phyloP scores from a whole-genome alignment of 208 protist genomes.

The Crithidia brevicula region DNA sequence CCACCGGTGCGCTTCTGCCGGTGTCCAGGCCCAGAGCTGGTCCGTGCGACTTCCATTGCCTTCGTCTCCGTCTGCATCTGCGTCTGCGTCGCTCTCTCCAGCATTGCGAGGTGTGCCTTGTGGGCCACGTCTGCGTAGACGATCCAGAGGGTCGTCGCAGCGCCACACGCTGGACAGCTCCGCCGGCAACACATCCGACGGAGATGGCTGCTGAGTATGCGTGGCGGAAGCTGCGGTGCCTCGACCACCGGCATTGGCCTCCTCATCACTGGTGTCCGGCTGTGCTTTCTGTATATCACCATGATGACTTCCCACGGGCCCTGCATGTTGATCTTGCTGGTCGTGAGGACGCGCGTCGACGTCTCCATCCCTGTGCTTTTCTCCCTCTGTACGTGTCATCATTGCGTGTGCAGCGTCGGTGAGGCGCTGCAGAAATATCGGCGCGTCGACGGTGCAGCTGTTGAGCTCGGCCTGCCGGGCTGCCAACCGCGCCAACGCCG shows the following conservation, averaged over 20 bases:
- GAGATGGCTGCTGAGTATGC: too few relatives aligned
- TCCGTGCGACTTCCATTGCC: neutral
- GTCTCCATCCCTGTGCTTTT: too few relatives aligned
- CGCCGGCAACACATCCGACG: neutral
- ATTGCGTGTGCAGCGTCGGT: neutral
- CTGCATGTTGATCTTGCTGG: too few relatives aligned
- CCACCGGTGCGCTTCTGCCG: slow-evolving; percentile 29
- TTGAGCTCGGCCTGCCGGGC: slow-evolving; percentile 12
- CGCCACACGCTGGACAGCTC: slow-evolving; percentile 15
- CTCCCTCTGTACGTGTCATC: neutral
- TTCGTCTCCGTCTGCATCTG: neutral
- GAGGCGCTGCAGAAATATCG: slow-evolving; percentile 2
- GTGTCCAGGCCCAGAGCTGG: slow-evolving; percentile 25
- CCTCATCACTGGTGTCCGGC: too few relatives aligned
- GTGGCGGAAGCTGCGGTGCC: neutral
- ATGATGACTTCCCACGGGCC: too few relatives aligned
- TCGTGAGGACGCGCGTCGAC: too few relatives aligned
- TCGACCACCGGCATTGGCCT: neutral
- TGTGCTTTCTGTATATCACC: too few relatives aligned
- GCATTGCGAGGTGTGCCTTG: neutral
- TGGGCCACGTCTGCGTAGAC: neutral
- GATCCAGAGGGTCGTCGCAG: slow-evolving; percentile 19
- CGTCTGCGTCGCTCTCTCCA: too few relatives aligned
- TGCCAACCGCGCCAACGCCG: slow-evolving; percentile 13
- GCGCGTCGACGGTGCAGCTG: slow-evolving; percentile 19